phyloP scores from a whole-genome alignment of 192 early-diverging fungal genomes.

The Coemansia sp. region DNA sequence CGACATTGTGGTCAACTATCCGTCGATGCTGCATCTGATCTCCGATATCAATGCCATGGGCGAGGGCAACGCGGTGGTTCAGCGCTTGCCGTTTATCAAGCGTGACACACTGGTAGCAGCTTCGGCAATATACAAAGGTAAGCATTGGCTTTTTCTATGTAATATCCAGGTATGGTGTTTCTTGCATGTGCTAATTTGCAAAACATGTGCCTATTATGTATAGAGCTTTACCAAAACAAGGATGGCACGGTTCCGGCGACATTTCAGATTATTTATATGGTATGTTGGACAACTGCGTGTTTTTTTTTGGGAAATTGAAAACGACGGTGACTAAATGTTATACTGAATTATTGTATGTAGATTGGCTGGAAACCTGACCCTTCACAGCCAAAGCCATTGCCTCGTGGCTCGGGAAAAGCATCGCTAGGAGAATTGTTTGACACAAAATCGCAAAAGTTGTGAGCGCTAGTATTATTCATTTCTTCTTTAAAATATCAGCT shows the following conservation, averaged over 20 bases:
- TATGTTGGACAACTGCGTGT: constrained; percentile 4
- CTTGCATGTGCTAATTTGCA: neutral
- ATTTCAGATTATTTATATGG: constrained; percentile 69
- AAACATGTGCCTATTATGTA: neutral
- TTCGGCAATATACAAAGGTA: constrained; percentile 84
- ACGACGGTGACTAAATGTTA: neutral
- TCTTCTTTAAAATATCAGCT: neutral
- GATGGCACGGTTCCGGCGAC: constrained; percentile 92
- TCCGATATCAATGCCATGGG: constrained; percentile 90
- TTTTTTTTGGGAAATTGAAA: neutral
- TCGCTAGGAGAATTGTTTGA: constrained; percentile 73
- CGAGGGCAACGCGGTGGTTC: constrained; percentile 85
- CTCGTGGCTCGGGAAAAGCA: constrained; percentile 74
- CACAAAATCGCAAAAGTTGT: constrained; percentile 41
- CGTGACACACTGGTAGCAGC: constrained; percentile 86
- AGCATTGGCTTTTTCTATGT: neutral
- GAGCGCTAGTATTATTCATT: neutral
- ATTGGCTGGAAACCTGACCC: constrained; percentile 94
- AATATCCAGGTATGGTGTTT: neutral
- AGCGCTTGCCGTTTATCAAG: constrained; percentile 66
- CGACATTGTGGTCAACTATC: constrained; percentile 87
- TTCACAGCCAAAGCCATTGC: constrained; percentile 78
- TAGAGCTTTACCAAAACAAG: constrained; percentile 79
- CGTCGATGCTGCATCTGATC: constrained; percentile 88
- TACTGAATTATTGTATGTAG: constrained; percentile 20